Base-by-base conservation (phyloP, 2,329 filamentous ascomycete genomes). In the Seiridium unicorne region DNA sequence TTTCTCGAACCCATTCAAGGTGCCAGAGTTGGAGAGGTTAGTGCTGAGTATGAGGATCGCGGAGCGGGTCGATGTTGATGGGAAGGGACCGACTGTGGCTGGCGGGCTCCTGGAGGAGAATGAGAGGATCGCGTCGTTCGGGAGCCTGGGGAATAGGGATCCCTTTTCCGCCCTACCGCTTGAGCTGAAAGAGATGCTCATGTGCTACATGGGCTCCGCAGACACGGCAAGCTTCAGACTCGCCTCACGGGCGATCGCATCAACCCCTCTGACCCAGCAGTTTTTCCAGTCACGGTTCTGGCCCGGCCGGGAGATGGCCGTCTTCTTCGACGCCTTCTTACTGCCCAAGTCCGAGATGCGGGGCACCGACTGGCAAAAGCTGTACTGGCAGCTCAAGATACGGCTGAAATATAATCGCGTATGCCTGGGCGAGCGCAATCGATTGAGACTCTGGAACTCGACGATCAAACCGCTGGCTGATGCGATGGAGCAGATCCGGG, bases 271-370 rank as follows among this genome's bases (percentile, higher is more conserved):
- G 35, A 65, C 62, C 42, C 65, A 68, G 44, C 49, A 57, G 26
- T 70, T 68, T 62, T 70, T 68, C 51, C 62, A 59, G 36, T 68
- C 65, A 44, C 63, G 67, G 18, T 70, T 70, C 57, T 70, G 63
- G 64, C 62, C 65, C 11, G 63, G 60, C 4, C 63, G 58, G 10
- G 65, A 69, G 51, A 58, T 70, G 32, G 65, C 62, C 31, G 51
- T 56, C n/a, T 59, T 65, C 26, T 70, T 70, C 26, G 68, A 70
- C 54, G 64, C 51, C 8, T 69, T 70, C 35, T 32, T 69, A 32
- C 64, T 66, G 2, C 26, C 51, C 3, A 51, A 55, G 4, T 13
- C 40, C 7, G 61, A 65, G 2, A 60, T 51, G 36, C 53, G 46
- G 8, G 56, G 63, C n/a, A 59, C 65, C 11, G 65, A 69, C 59